These are phyloP conservation scores for Ziziphus jujuba DNA, from an alignment of 306 rosid species.

Conservation along the genomic window DNA sequence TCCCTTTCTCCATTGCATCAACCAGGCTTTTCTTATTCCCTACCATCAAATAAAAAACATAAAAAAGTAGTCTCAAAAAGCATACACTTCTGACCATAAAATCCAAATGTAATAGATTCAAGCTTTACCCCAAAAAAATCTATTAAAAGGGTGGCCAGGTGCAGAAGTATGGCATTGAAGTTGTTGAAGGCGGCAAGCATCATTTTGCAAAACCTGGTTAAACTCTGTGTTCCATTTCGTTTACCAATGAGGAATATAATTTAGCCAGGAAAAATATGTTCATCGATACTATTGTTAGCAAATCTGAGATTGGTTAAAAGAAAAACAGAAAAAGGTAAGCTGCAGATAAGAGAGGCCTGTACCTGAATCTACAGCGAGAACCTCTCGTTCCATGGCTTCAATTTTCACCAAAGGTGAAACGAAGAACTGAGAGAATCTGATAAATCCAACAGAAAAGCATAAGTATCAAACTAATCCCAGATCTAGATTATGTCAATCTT, in stretches of 20 bases:
- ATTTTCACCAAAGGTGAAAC: slow-evolving; percentile 86
- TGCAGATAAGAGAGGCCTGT: slow-evolving; percentile 23
- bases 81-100: slow-evolving; percentile 21
- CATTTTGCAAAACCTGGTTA: slow-evolving; percentile 85
- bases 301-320: slow-evolving; percentile 11
- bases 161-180: slow-evolving; percentile 84
- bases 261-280: slow-evolving; percentile 34
- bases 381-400: slow-evolving; percentile 97
- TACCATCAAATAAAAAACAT: slow-evolving; percentile 33
- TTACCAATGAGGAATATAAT: slow-evolving; percentile 37
- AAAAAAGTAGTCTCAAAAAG: slow-evolving; percentile 15
- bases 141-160: slow-evolving; percentile 78
- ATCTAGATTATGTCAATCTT: neutral
- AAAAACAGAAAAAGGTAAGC: slow-evolving; percentile 19
- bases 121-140: slow-evolving; percentile 77
- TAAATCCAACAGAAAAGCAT: slow-evolving; percentile 19
- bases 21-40: slow-evolving; percentile 94
- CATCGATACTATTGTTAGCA: slow-evolving; percentile 24
- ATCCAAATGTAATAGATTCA: slow-evolving; percentile 23
- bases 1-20: slow-evolving; percentile 91
- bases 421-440: slow-evolving; percentile 95
- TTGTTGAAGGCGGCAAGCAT: slow-evolving; percentile 90
- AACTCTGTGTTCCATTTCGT: slow-evolving; percentile 64
- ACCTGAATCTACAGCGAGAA: slow-evolving; percentile 98
- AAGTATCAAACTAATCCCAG: slow-evolving; percentile 1